Conservation (phyloP, 2,329 filamentous ascomycete genomes). For the Lachnellula suecica region DNA sequence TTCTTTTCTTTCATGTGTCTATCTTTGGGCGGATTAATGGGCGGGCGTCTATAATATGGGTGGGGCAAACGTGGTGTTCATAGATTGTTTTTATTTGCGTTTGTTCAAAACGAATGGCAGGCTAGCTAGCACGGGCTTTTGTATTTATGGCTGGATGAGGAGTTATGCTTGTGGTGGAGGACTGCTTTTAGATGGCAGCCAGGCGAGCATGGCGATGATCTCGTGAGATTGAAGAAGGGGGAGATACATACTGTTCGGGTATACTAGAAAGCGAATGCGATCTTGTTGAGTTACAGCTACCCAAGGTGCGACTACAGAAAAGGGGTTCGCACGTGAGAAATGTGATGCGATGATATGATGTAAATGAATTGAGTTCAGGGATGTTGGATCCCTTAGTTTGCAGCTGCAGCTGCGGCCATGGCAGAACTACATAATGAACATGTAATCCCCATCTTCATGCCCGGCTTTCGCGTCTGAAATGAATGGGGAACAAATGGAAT, state of each 20-base stretch:
- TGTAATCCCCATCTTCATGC: too few species aligned
- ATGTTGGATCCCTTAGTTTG: too few species aligned
- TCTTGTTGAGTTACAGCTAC: background rate
- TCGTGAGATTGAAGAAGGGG: background rate
- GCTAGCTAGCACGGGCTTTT: background rate
- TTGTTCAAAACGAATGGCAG: too few species aligned
- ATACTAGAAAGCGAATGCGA: background rate
- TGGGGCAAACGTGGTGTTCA: background rate
- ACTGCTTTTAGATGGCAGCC: background rate
- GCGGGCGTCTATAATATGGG: background rate
- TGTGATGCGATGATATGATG: too few species aligned
- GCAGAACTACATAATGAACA: too few species aligned
- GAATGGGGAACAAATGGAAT: too few species aligned
- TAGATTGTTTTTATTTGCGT: constrained; percentile 6
- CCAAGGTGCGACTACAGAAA: background rate
- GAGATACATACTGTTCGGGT: background rate
- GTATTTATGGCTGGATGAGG: background rate
- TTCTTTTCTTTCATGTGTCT: background rate
- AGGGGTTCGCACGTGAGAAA: background rate
- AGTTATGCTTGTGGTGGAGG: background rate
- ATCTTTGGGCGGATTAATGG: background rate
- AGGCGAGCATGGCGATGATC: background rate
- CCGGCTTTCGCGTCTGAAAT: too few species aligned
- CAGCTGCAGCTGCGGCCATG: too few species aligned
- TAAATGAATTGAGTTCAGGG: too few species aligned